Percentiles rank a stretch among this genome's conserved stretches.
Conservation (phyloP, 2,329 filamentous ascomycete genomes). For the Calonectria pseudoturangicola region DNA sequence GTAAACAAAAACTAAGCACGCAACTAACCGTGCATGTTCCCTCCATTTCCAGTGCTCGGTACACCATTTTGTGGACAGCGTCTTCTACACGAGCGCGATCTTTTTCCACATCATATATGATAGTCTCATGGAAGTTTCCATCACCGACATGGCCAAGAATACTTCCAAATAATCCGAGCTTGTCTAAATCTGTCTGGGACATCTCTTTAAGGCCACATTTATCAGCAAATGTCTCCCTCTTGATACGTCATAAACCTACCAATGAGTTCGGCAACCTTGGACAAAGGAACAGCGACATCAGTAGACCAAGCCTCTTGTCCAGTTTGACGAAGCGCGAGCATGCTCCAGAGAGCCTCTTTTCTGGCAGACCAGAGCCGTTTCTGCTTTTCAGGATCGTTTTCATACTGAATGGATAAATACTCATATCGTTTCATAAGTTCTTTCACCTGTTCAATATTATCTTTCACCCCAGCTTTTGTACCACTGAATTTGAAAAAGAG, state of each 20-base stretch:
- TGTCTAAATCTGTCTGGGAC: slow-evolving; percentile 74
- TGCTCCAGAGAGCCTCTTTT: slow-evolving; percentile 79
- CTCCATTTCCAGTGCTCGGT: slow-evolving; percentile 19
- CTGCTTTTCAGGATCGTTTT: slow-evolving; percentile 1
- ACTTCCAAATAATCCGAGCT: slow-evolving; percentile 73
- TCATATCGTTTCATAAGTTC: background rate
- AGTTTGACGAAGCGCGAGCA: slow-evolving; percentile 71
- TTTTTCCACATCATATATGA: slow-evolving; percentile 66
- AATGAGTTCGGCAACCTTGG: slow-evolving; percentile 75
- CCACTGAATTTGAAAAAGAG: slow-evolving; percentile 79
- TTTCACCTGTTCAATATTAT: background rate
- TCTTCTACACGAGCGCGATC: slow-evolving; percentile 62
- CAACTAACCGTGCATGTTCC: slow-evolving; percentile 7
- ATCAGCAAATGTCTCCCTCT: background rate
- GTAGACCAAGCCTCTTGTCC: slow-evolving; percentile 77
- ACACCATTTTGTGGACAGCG: slow-evolving; percentile 63
- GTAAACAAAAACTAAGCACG: too few relatives aligned
- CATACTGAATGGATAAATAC: background rate
- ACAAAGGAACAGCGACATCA: slow-evolving; percentile 81
- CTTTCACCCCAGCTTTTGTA: slow-evolving; percentile 1
- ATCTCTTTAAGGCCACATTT: slow-evolving; percentile 59
- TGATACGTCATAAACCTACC: slow-evolving; percentile 47
- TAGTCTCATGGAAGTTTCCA: slow-evolving; percentile 76
- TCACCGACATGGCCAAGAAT: slow-evolving; percentile 82
- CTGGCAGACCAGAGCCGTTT: slow-evolving; percentile 75